phyloP scores from a whole-genome alignment of 495 filamentous ascomycete genomes.

The Patellaria atrata region DNA sequence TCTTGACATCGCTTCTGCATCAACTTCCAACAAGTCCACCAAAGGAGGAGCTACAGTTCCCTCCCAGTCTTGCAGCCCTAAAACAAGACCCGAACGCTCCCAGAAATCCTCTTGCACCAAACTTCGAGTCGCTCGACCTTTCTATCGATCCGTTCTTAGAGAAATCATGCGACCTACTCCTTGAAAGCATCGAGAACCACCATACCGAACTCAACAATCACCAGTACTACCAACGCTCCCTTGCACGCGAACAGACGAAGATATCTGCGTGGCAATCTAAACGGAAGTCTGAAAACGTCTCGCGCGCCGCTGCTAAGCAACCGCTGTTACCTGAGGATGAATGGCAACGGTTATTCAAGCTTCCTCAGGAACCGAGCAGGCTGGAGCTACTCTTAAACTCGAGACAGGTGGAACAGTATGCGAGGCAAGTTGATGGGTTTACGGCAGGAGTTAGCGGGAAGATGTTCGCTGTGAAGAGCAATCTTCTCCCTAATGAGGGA shows the following conservation, averaged over 20 bases:
- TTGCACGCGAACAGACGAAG: conserved; percentile 92
- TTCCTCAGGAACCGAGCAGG: conserved; percentile 82
- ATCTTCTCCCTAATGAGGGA: conserved; percentile 31
- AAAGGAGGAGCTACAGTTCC: conserved; percentile 48
- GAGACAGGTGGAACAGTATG: conserved; percentile 94
- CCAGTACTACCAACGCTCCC: conserved; percentile 92
- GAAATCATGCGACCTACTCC: conserved; percentile 89
- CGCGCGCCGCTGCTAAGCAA: conserved; percentile 74
- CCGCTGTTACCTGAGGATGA: conserved; percentile 84
- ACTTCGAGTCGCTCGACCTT: conserved; percentile 74
- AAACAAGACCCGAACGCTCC: conserved; percentile 35
- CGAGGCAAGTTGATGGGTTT: conserved; percentile 94
- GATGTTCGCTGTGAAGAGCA: conserved; percentile 93
- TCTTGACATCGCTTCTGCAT: conserved; percentile 88
- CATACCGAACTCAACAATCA: conserved; percentile 98
- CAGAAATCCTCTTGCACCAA: conserved; percentile 59
- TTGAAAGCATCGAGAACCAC: conserved; percentile 93
- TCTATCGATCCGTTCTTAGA: conserved; percentile 97
- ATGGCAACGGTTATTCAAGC: conserved; percentile 95
- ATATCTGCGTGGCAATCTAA: conserved; percentile 92
- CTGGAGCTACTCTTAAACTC: conserved; percentile 87
- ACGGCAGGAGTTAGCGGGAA: conserved; percentile 78
- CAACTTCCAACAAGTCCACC: conserved; percentile 55
- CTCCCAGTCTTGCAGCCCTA: conserved; percentile 62
- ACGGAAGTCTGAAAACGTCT: conserved; percentile 86